These are phyloP conservation scores for Boletus albobrunnescens DNA, from an alignment of 1,284 basidiomycete species.

Conservation along the genomic window DNA sequence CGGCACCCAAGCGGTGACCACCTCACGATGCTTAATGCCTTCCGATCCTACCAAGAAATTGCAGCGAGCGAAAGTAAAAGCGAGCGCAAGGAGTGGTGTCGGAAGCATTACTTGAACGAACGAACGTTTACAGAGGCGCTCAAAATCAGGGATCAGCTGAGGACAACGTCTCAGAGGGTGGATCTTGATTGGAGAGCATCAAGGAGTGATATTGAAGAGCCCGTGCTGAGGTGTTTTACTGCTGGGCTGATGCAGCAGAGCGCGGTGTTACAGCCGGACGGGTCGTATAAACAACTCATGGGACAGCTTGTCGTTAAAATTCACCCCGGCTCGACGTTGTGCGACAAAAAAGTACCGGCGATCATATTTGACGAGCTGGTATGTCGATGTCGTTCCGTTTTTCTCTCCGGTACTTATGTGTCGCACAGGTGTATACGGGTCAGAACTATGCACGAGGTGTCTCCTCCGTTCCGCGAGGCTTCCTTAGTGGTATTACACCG, in stretches of 20 bases:
- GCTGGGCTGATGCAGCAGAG: slow-evolving; percentile 78
- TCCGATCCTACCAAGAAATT: slow-evolving; percentile 75
- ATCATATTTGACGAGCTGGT: slow-evolving; percentile 92
- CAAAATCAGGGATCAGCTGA: slow-evolving; percentile 80
- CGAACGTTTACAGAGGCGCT: slow-evolving; percentile 80
- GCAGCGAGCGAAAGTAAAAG: slow-evolving; percentile 42
- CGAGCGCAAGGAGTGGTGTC: slow-evolving; percentile 73
- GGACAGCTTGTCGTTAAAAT: slow-evolving; percentile 84
- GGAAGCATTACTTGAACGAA: slow-evolving; percentile 80
- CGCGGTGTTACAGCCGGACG: slow-evolving; percentile 80
- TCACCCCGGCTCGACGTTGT: slow-evolving; percentile 79
- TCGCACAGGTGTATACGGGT: slow-evolving; percentile 66
- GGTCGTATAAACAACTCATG: slow-evolving; percentile 78
- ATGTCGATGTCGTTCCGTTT: slow-evolving; percentile 29
- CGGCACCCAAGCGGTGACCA: slow-evolving; percentile 86
- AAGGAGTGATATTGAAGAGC: slow-evolving; percentile 54
- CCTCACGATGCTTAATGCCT: slow-evolving; percentile 81
- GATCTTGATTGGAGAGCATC: slow-evolving; percentile 61
- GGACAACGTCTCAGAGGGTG: slow-evolving; percentile 58
- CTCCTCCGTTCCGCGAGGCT: slow-evolving; percentile 65
- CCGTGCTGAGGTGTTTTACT: slow-evolving; percentile 64
- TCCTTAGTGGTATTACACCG: slow-evolving; percentile 19
- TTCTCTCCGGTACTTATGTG: background rate
- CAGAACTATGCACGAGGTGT: slow-evolving; percentile 86
- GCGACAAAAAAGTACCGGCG: slow-evolving; percentile 74